Percentiles rank a stretch among this genome's conserved stretches.
These are phyloP conservation scores for Russula griseocarnosa DNA, from an alignment of 768 basidiomycete genomes.

Conservation along the genomic window DNA sequence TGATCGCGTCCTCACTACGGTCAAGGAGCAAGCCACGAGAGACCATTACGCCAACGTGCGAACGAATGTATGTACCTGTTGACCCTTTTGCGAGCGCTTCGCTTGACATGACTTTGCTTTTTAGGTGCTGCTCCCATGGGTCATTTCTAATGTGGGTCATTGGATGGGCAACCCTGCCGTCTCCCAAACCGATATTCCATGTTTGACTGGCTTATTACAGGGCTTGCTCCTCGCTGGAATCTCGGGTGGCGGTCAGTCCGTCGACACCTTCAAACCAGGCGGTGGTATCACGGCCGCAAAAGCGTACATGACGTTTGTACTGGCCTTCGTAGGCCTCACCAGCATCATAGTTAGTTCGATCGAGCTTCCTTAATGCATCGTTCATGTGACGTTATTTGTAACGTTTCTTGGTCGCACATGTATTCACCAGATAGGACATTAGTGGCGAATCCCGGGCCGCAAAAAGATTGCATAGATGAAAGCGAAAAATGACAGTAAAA, in stretches of 20 bases:
- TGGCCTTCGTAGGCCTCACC: conserved; percentile 75
- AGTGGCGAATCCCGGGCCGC: too few relatives aligned
- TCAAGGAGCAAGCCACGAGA: conserved; percentile 69
- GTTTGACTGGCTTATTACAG: conserved; percentile 36
- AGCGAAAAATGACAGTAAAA: not conserved
- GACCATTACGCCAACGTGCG: conserved; percentile 87
- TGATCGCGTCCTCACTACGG: conserved; percentile 43
- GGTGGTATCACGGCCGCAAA: too few relatives aligned
- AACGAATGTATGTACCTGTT: conserved; percentile 55
- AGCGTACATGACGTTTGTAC: too few relatives aligned
- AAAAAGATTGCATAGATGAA: not conserved
- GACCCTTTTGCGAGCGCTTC: not conserved
- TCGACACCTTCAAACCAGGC: conserved; percentile 60
- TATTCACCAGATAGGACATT: conserved; percentile 46
- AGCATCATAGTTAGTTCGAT: conserved; percentile 50
- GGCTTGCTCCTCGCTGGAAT: conserved; percentile 67
- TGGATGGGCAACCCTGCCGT: not conserved
- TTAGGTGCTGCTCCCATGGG: conserved; percentile 73
- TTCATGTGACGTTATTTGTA: conserved; percentile 30
- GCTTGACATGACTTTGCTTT: not conserved
- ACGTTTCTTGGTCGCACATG: conserved; percentile 51
- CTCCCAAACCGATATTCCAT: not conserved
- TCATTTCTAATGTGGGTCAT: conserved; percentile 67
- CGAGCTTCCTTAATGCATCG: not conserved
- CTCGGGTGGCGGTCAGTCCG: conserved; percentile 54